phyloP scores from a whole-genome alignment of 805 yeast genomes.

The Kluyveromyces lactis region DNA sequence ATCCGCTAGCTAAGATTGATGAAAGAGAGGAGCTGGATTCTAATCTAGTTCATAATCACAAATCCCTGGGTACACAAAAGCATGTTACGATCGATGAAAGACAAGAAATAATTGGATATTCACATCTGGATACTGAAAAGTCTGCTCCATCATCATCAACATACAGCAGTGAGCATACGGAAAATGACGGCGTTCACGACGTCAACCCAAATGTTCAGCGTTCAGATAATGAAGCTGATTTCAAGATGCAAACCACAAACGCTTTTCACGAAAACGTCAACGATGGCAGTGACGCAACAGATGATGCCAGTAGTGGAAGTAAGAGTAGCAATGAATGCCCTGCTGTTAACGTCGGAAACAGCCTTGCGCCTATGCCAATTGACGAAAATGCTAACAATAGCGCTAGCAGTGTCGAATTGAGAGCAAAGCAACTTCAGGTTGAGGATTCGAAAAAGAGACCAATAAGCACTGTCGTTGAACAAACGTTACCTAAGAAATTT shows the following conservation, averaged over 20 bases:
- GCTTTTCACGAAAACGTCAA: background rate
- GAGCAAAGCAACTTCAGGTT: background rate
- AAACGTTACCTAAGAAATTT: constrained; percentile 27
- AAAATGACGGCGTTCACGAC: background rate
- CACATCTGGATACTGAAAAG: constrained; percentile 1
- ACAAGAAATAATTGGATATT: constrained; percentile 2
- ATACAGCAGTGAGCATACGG: background rate
- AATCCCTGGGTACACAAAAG: background rate
- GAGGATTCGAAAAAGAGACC: constrained; percentile 25
- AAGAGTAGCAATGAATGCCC: background rate
- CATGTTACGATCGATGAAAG: constrained; percentile 3
- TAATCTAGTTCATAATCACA: background rate
- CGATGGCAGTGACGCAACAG: background rate
- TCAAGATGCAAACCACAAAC: background rate
- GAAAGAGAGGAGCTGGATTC: background rate
- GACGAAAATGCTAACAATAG: background rate
- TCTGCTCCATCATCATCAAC: background rate
- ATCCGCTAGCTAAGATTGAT: constrained; percentile 4
- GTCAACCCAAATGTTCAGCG: background rate
- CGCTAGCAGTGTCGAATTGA: background rate
- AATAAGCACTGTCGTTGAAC: constrained; percentile 28
- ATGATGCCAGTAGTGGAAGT: background rate
- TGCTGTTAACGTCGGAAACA: background rate
- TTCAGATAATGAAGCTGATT: background rate
- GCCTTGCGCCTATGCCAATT: background rate